phyloP scores from a whole-genome alignment of 352 stramenopile genomes.

The Phytophthora uliginosa region DNA sequence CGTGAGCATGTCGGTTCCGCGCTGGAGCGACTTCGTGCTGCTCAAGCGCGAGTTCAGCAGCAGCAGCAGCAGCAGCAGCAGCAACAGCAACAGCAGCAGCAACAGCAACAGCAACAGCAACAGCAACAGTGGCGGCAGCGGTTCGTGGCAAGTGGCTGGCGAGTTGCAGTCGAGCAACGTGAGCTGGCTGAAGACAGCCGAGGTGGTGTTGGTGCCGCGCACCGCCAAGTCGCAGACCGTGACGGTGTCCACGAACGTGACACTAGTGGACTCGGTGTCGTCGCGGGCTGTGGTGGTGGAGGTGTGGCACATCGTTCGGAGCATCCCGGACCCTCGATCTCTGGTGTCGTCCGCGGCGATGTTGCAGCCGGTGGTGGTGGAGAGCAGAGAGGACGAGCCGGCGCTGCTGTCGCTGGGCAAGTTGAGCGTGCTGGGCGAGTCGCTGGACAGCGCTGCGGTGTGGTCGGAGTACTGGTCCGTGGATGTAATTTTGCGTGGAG shows the following conservation, averaged over 20 bases:
- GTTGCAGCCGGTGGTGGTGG: slow-evolving; percentile 6
- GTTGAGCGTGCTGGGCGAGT: slow-evolving; percentile 11
- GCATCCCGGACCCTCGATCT: no score
- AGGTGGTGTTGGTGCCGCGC: slow-evolving; percentile 40
- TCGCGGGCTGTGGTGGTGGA: slow-evolving; percentile 27
- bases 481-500: neutral
- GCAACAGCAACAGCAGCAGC: slow-evolving; percentile 11
- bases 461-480: slow-evolving; percentile 25
- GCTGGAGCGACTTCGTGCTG: slow-evolving; percentile 22
- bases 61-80: slow-evolving; percentile 10
- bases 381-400: slow-evolving; percentile 1
- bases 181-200: slow-evolving; percentile 29
- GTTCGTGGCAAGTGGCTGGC: neutral
- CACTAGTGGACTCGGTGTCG: slow-evolving; percentile 36
- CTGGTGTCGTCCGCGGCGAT: slow-evolving; percentile 14
- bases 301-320: slow-evolving; percentile 33
- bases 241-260: slow-evolving; percentile 43
- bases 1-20: slow-evolving; percentile 21
- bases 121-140: no score
- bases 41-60: slow-evolving; percentile 7
- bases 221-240: slow-evolving; percentile 36
- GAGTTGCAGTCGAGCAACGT: slow-evolving; percentile 25
- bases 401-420: slow-evolving; percentile 16
- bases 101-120: no score
- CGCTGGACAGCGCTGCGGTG: slow-evolving; percentile 10